Evolutionary conservation across 768 basidiomycete genomes (phyloP), one percentile per base, ranked within the genome.

Genomic region (Suillus fuscotomentosus): DNA sequence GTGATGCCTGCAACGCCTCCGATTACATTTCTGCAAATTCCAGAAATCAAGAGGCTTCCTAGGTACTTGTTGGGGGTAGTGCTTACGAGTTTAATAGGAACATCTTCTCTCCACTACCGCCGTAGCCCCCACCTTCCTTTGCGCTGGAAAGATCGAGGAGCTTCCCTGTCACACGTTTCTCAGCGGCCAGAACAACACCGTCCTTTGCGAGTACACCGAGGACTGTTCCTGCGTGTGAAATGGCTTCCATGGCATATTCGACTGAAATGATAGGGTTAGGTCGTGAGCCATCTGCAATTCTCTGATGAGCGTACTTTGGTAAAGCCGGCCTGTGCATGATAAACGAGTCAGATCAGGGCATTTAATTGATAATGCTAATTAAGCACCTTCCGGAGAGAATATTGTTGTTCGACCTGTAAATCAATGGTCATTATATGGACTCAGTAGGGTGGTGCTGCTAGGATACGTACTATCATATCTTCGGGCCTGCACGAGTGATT

Each of bases 221-320:
- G 53, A 97, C 95, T 48, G 94, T 92, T 61, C 94, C 94, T 22
- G 94, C 95, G 72, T 95, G 92, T 36, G 95, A 97, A 83, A 99
- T 98, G 64, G 95, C 95, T 76, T 99, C 97, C 94, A 99, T 97
- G 51, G 97, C 97, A 86, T 99, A 99, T 81, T 99, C 97, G 82
- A 99, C 97, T 97, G 70, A 56, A 39, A 55, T 60, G 47, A 68
- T 62, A 51, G 62, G 36, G 31, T 47, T 59, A 60, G 54, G 65
- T 42, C 31, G 42, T 41, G 42, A n/a, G 22, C 3, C 47, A 34
- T 61, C 55, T 38, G 59, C 22, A 6, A 24, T 14, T 34, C 51
- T 45, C 60, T 55, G 61, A 55, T 48, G 42, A 47, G 66, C 90
- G 77, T 73, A 96, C 95, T 95, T 83, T 99, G 97, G 78, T 97